Conservation (phyloP, 2,329 filamentous ascomycete genomes). For the Beauveria bassiana region DNA sequence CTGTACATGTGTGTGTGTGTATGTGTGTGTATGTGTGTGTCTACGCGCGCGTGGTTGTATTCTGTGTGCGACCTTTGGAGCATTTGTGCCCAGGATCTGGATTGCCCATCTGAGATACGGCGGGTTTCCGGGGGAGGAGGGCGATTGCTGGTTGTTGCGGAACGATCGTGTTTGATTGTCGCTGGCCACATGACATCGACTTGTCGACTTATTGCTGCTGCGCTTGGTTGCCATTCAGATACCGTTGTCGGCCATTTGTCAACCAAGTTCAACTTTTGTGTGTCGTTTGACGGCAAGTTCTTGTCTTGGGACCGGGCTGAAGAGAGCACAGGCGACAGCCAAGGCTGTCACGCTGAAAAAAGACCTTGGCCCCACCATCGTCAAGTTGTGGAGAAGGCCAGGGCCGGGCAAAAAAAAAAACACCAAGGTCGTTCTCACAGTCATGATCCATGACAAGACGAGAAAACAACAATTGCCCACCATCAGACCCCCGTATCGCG, state of each 20-base stretch:
- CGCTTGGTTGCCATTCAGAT: too few relatives aligned
- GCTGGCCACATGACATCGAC: too few relatives aligned
- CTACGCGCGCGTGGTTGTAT: too few relatives aligned
- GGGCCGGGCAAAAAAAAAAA: background rate
- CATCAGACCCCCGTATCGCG: background rate
- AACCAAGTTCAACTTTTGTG: too few relatives aligned
- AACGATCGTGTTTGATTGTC: too few relatives aligned
- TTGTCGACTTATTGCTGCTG: background rate
- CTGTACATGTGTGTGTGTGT: background rate
- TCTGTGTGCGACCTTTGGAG: background rate
- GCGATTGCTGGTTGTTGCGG: background rate
- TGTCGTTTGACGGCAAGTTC: background rate
- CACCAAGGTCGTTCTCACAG: constrained; percentile 1
- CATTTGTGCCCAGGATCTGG: constrained; percentile 1
- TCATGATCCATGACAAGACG: background rate
- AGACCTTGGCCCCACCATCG: constrained; percentile 3
- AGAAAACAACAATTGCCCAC: background rate
- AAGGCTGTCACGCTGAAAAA: background rate
- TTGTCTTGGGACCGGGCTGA: background rate
- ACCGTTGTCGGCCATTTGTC: too few relatives aligned
- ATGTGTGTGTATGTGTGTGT: background rate
- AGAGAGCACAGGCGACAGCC: too few relatives aligned
- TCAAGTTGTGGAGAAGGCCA: constrained; percentile 8
- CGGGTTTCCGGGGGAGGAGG: background rate
- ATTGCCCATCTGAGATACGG: constrained; percentile 5